Base-by-base conservation (phyloP, 495 filamentous ascomycete genomes). In the Daldinia bambusicola region DNA sequence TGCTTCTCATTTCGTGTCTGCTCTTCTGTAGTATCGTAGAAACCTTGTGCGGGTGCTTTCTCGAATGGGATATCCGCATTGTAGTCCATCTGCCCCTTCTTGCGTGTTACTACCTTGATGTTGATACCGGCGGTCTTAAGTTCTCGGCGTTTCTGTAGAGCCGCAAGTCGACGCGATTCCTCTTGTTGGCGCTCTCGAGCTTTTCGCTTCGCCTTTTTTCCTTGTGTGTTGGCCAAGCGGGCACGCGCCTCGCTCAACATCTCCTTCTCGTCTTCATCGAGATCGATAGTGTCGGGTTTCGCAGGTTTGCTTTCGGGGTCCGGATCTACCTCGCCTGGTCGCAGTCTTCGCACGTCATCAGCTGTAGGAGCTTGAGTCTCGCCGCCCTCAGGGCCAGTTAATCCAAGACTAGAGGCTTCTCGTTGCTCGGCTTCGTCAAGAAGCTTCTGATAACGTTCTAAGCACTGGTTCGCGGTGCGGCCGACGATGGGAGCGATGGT, bases 231-330 rank as follows among this genome's bases (percentile, higher is more conserved):
- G 40, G 96, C 95, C 62, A 99, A 83, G 81, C 95, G 91, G 63
- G 95, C 95, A 74, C 95, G 92, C 59, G 95, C 95, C 81, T 99
- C 95, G 78, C 94, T 97, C 72, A 99, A 82, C 95, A 98, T 98
- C 78, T 98, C 96, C 83, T 98, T 98, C 79, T 99, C 96, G 76
- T 98, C 95, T 82, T 99, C 95, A 75, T 99, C 95, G 61, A 99
- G 86, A 80, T 99, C 95, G 76, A 98, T 95, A 2, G 96, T 97
- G 76, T 99, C 95, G 45, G 95, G 96, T 32, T 93, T 88, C n/a
- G 95, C 95, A 34, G 96, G 95, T 77, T 97, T 97, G 52, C 91
- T 95, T 81, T 99, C 95, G 7, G 95, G 94, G 72, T 98, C 95
- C 18, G 95, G 95, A 70, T 99, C 95, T 40, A 97, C 85, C 82